Evolutionary conservation across 2,329 filamentous ascomycete species (phyloP), one percentile per base, ranked within the genome.

Genomic region (Plectosphaerella cucumerina): DNA sequence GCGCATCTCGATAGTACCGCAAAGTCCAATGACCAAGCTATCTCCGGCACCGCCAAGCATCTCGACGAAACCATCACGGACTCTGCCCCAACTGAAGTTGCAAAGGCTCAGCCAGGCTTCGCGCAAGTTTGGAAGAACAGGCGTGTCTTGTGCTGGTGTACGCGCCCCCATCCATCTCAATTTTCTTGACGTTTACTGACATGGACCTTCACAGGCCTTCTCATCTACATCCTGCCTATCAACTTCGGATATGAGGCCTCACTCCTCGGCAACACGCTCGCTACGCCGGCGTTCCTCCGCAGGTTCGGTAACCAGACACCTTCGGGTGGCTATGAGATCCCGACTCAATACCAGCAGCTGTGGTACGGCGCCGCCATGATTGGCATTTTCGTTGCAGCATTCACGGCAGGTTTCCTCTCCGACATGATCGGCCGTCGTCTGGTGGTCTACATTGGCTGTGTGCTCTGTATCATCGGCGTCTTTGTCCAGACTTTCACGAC

Each of bases 141-240:
- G 20, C 52, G 52, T 5, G 52, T 54, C 17, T 43, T 50, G 31
- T 47, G 47, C 18, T 52, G 52, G 47, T 54, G 50, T 54, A 11
- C 45, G 12, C 18, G 23, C 23, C 23, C 23, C 17, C 17, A 18
- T 15, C 6, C 11, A 17, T 6, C 8, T 20, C 14, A 15, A 6
- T 2, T 10, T 37, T 11, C 14, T 26, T 35, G 44, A 15, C 6
- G 15, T 37, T 37, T 34, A 15, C 22, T 44, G 15, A 15, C 23
- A 1, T 15, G 11, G 11, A 9, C 6, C 9, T 5, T 18, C 20
- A 9, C 33, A 54, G 52, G 52, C 41, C 39, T 52, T 15, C 11
- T 52, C 43, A 54, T 52, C 21, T 52, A 47, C 20, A 47, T 54
- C n/a, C 20, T 54, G 12, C 52, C 52, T 1, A 50, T 54, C 22